phyloP scores from a whole-genome alignment of 73 alveolate species.

The Diophrys sp. region DNA sequence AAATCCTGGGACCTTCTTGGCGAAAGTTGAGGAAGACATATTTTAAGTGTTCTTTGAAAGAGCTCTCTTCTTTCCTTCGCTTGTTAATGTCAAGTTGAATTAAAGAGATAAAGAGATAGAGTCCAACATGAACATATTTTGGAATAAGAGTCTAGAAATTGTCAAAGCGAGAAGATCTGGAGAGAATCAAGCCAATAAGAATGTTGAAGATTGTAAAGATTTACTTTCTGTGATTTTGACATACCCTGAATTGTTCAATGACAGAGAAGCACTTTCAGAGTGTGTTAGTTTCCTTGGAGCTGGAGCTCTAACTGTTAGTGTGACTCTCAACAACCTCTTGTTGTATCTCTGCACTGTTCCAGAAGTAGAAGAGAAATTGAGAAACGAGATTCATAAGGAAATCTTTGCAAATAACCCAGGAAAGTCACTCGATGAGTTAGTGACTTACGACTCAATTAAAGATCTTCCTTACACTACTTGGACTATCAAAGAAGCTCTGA shows the following conservation, averaged over 20 bases:
- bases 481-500: background rate
- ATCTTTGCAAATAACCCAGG: background rate
- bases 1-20: background rate
- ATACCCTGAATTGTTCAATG: background rate
- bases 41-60: background rate
- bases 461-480: background rate
- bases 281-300: slow-evolving; percentile 7
- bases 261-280: background rate
- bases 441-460: background rate
- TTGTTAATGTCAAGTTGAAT: background rate
- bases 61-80: background rate
- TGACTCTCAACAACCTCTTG: slow-evolving; percentile 1
- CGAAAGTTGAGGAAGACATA: background rate
- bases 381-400: background rate
- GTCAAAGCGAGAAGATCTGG: background rate
- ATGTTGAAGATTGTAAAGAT: background rate
- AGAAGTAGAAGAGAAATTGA: background rate
- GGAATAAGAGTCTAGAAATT: background rate
- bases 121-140: background rate
- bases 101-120: slow-evolving; percentile 5
- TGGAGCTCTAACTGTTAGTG: slow-evolving; percentile 11
- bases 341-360: background rate
- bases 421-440: background rate
- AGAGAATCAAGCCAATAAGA: background rate
- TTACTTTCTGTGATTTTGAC: background rate